Percentiles rank a stretch among this genome's conserved stretches.
Conservation (phyloP, 2,329 filamentous ascomycete genomes). For the Phymatotrichopsis omnivora region DNA sequence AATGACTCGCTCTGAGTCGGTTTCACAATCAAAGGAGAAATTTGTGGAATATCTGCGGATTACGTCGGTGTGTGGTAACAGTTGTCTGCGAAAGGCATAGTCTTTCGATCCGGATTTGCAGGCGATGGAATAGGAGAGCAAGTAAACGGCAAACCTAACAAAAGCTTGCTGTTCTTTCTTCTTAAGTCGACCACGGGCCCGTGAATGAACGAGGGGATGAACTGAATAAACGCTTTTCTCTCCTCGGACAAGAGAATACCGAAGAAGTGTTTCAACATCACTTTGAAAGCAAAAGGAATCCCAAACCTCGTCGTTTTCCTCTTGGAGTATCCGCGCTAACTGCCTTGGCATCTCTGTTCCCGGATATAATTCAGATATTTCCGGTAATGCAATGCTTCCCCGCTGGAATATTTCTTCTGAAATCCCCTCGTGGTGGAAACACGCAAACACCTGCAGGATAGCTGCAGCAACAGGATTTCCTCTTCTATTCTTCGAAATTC, state of each 20-base stretch:
- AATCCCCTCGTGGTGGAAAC: constrained; percentile 3
- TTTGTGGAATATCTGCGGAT: too few relatives aligned
- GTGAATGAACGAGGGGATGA: constrained; percentile 6
- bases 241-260: background rate
- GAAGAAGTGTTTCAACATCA: background rate
- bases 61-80: too few relatives aligned
- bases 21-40: too few relatives aligned
- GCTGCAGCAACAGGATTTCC: constrained; percentile 6
- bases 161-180: background rate
- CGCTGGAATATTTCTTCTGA: background rate
- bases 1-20: too few relatives aligned
- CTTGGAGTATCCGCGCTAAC: background rate
- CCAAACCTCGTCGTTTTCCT: background rate
- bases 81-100: too few relatives aligned
- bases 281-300: background rate
- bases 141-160: background rate
- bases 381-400: background rate
- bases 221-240: background rate
- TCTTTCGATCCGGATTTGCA: too few relatives aligned
- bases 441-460: constrained; percentile 11
- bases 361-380: background rate
- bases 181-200: background rate
- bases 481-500: constrained; percentile 21
- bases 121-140: background rate
- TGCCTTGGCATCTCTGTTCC: background rate